phyloP scores from a whole-genome alignment of 495 filamentous ascomycete species.

The Penicillium arizonense region DNA sequence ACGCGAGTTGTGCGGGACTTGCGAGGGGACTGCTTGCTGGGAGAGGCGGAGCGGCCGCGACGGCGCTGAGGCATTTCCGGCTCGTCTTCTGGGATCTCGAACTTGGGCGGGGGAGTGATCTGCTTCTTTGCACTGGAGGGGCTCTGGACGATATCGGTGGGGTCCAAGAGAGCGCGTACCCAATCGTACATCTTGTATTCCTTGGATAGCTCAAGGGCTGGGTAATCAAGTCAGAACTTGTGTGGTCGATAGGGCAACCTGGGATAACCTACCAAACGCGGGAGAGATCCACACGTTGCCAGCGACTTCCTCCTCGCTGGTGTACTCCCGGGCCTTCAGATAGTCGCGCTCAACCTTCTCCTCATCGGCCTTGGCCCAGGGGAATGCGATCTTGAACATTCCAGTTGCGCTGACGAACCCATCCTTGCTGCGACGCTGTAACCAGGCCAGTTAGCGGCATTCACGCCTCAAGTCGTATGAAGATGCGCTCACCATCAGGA shows the following conservation, averaged over 20 bases:
- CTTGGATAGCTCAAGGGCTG: constrained; percentile 78
- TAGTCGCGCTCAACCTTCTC: constrained; percentile 85
- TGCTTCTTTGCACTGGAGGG: constrained; percentile 59
- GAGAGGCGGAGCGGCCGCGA: constrained; percentile 57
- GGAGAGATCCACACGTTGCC: constrained; percentile 97
- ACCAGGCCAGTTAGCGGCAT: constrained; percentile 6
- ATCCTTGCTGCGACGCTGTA: constrained; percentile 83
- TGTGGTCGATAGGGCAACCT: not conserved
- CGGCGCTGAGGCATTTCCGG: constrained; percentile 33
- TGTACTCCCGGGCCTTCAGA: constrained; percentile 71
- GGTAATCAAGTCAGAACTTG: constrained; percentile 3
- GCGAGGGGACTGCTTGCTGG: constrained; percentile 66
- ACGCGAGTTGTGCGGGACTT: constrained; percentile 68
- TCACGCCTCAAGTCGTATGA: too few species aligned
- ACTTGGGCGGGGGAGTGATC: constrained; percentile 70
- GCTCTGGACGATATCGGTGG: constrained; percentile 61
- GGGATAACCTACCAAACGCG: constrained; percentile 58
- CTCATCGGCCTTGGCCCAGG: constrained; percentile 81
- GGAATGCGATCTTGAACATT: constrained; percentile 99
- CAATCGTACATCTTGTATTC: constrained; percentile 82
- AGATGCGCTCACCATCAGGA: constrained; percentile 71
- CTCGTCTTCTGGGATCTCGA: constrained; percentile 48
- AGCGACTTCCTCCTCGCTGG: constrained; percentile 87
- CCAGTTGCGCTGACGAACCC: constrained; percentile 94
- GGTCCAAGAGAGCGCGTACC: constrained; percentile 87